Conservation (phyloP, 148 eudicot species). For the Rhododendron molle region DNA sequence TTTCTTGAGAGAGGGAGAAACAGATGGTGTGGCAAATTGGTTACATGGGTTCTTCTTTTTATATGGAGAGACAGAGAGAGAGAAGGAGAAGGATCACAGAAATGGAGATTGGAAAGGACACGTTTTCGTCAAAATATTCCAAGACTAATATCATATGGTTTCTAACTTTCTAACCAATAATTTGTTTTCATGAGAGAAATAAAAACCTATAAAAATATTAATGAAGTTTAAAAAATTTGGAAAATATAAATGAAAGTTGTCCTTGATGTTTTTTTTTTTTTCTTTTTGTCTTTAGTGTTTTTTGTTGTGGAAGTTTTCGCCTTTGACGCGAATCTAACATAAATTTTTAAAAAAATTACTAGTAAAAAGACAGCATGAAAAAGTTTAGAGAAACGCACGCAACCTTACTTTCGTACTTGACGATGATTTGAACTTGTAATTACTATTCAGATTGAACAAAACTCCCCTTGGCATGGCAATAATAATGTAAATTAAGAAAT, state of each 20-base stretch:
- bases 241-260: background rate
- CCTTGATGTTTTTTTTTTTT: background rate
- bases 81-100: slow-evolving; percentile 28
- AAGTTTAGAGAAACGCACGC: too few species aligned
- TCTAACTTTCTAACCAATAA: background rate
- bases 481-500: background rate
- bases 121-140: background rate
- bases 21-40: background rate
- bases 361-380: background rate
- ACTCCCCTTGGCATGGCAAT: background rate
- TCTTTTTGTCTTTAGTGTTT: background rate
- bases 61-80: slow-evolving; percentile 8
- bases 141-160: background rate
- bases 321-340: background rate
- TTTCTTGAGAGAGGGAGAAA: background rate
- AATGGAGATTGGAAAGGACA: background rate
- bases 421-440: background rate
- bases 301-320: background rate
- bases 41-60: slow-evolving; percentile 2
- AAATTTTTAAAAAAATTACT: background rate
- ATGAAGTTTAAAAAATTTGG: background rate
- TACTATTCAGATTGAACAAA: background rate
- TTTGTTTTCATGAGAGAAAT: background rate
- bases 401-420: too few species aligned
- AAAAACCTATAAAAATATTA: background rate